Conservation (phyloP, 2,329 filamentous ascomycete genomes). For the Ascochyta rabiei region DNA sequence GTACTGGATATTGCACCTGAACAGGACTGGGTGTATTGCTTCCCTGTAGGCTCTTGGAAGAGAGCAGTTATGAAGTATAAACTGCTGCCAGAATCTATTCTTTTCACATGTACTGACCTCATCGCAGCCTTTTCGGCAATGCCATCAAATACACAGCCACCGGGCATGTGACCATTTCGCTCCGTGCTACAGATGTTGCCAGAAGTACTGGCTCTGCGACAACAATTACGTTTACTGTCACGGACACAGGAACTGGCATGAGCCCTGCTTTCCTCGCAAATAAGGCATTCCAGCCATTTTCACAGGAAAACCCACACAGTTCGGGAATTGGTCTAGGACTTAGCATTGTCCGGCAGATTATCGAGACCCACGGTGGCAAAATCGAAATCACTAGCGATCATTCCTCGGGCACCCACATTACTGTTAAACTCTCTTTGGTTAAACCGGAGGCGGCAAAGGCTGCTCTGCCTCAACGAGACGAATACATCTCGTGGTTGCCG, state of each 20-base stretch:
- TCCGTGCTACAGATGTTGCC: conserved; percentile 19
- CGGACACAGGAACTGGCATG: conserved; percentile 45
- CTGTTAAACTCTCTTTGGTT: conserved; percentile 26
- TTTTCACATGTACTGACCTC: neutral
- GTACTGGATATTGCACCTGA: conserved; percentile 34
- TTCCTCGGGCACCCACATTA: conserved; percentile 23
- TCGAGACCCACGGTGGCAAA: conserved; percentile 36
- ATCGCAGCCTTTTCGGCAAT: conserved; percentile 39
- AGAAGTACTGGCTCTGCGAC: conserved; percentile 10
- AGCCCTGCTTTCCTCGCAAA: conserved; percentile 40
- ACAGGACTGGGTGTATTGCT: conserved; percentile 51
- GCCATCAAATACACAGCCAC: conserved; percentile 44
- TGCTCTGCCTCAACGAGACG: conserved; percentile 5
- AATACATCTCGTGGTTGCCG: conserved; percentile 25
- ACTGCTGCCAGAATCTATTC: too few species aligned
- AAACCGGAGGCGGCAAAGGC: conserved; percentile 4
- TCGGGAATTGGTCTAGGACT: conserved; percentile 36
- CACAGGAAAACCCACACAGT: conserved; percentile 40
- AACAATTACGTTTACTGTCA: conserved; percentile 44
- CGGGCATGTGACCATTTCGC: conserved; percentile 37
- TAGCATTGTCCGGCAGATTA: conserved; percentile 38
- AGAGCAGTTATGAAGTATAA: conserved; percentile 43
- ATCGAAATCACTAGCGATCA: conserved; percentile 37
- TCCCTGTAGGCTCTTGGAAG: conserved; percentile 47
- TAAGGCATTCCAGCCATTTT: conserved; percentile 42